Percentiles rank a stretch among this genome's conserved stretches.
phyloP scores from a whole-genome alignment of 306 rosid genomes.

The Datisca glomerata region DNA sequence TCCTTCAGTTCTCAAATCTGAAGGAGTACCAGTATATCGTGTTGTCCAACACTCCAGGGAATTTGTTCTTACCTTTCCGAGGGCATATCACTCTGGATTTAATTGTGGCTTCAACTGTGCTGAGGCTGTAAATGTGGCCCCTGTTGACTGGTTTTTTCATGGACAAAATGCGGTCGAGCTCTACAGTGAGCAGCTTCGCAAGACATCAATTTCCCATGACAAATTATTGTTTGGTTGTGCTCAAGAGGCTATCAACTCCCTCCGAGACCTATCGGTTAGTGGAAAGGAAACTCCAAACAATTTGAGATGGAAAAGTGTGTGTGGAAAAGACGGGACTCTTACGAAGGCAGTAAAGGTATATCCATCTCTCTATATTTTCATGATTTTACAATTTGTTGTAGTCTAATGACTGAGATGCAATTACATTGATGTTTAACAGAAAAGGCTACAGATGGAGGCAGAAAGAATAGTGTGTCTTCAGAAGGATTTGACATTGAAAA shows the following conservation, averaged over 20 bases:
- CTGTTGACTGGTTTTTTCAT: conserved; percentile 91
- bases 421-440: conserved; percentile 27
- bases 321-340: conserved; percentile 79
- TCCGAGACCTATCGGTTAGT: conserved; percentile 27
- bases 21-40: conserved; percentile 79
- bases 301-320: conserved; percentile 44
- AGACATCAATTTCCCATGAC: conserved; percentile 91
- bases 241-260: conserved; percentile 51
- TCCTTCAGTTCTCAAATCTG: conserved; percentile 86
- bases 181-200: conserved; percentile 68
- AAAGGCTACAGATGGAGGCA: conserved; percentile 62
- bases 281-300: conserved; percentile 39
- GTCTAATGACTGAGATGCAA: background rate
- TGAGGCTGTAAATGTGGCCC: conserved; percentile 98
- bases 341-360: conserved; percentile 66
- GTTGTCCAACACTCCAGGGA: conserved; percentile 74
- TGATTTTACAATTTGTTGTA: conserved; percentile 3
- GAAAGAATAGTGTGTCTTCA: conserved; percentile 59
- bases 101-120: conserved; percentile 98
- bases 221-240: conserved; percentile 78
- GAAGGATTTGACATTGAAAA: conserved; percentile 34
- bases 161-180: conserved; percentile 94
- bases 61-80: conserved; percentile 89
- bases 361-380: background rate
- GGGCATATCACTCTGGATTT: conserved; percentile 96